Evolutionary conservation across 805 yeast species (phyloP).

Genomic region (Kodamaea jinghongensis): DNA sequence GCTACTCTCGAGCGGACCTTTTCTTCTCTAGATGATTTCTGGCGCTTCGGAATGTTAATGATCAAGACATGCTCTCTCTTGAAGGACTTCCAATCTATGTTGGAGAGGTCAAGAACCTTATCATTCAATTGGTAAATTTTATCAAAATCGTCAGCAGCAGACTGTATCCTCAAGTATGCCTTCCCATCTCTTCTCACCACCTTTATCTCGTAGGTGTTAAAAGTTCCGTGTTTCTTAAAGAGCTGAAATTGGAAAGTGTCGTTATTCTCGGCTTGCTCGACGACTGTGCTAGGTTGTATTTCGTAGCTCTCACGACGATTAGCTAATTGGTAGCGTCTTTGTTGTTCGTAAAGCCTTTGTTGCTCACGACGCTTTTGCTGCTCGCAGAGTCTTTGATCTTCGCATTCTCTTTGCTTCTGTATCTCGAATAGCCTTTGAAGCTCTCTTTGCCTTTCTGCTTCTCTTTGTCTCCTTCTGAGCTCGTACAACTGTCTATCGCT

Average conservation of each 20-base stretch:
- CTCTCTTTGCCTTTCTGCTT: slow-evolving; percentile 5
- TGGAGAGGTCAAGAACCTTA: slow-evolving; percentile 13
- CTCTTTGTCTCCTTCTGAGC: background rate
- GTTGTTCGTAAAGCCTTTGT: background rate
- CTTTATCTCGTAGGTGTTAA: slow-evolving; percentile 19
- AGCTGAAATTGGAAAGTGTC: slow-evolving; percentile 18
- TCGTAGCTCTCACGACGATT: background rate
- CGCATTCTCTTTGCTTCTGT: slow-evolving; percentile 4
- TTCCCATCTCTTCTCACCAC: slow-evolving; percentile 14
- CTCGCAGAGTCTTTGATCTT: slow-evolving; percentile 2
- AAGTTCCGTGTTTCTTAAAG: slow-evolving; percentile 18
- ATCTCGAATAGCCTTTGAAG: slow-evolving; percentile 5
- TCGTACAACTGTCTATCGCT: too few species aligned
- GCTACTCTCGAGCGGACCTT: background rate
- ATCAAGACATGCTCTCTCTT: slow-evolving; percentile 17
- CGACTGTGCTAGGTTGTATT: too few species aligned
- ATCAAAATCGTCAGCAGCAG: slow-evolving; percentile 17
- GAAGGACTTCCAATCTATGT: slow-evolving; percentile 17
- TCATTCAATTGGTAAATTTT: slow-evolving; percentile 16
- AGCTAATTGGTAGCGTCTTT: background rate
- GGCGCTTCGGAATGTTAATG: slow-evolving; percentile 18
- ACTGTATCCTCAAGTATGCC: slow-evolving; percentile 17
- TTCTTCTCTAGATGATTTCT: background rate
- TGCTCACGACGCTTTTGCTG: background rate
- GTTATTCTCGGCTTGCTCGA: slow-evolving; percentile 18